phyloP scores from a whole-genome alignment of 129 eudicot genomes.

The Saussurea involucrata region DNA sequence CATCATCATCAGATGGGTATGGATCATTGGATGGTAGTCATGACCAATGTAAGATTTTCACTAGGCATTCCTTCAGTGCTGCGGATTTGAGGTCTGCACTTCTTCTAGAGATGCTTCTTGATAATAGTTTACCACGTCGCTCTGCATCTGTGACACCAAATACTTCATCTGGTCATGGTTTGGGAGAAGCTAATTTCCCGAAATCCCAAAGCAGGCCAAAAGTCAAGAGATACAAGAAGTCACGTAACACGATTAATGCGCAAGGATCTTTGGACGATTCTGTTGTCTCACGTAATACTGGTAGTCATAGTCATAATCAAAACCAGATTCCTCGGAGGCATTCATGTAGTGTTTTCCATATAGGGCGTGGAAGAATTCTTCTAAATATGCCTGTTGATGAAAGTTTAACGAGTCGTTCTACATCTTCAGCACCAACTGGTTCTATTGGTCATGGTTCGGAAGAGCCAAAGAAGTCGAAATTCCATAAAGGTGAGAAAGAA shows the following conservation, averaged over 20 bases:
- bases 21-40: conserved; percentile 22
- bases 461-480: conserved; percentile 7
- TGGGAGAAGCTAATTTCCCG: conserved; percentile 35
- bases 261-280: conserved; percentile 27
- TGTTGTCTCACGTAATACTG: conserved; percentile 2
- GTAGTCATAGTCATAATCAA: conserved; percentile 1
- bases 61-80: conserved; percentile 27
- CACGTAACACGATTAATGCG: not conserved
- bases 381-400: conserved; percentile 22
- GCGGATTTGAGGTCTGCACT: conserved; percentile 27
- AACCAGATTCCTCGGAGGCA: conserved; percentile 32
- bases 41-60: not conserved
- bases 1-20: conserved; percentile 3
- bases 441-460: not conserved
- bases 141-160: conserved; percentile 30
- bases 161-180: conserved; percentile 15
- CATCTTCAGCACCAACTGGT: conserved; percentile 9
- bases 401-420: conserved; percentile 5
- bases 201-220: conserved; percentile 22
- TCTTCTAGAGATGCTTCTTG: conserved; percentile 30
- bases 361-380: conserved; percentile 18
- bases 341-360: conserved; percentile 27
- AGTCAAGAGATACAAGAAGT: conserved; percentile 21
- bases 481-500: not conserved
- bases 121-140: conserved; percentile 23